Base-by-base conservation (phyloP, 371 early-diverging fungal genomes). In the Dinochytrium kinnereticum region DNA sequence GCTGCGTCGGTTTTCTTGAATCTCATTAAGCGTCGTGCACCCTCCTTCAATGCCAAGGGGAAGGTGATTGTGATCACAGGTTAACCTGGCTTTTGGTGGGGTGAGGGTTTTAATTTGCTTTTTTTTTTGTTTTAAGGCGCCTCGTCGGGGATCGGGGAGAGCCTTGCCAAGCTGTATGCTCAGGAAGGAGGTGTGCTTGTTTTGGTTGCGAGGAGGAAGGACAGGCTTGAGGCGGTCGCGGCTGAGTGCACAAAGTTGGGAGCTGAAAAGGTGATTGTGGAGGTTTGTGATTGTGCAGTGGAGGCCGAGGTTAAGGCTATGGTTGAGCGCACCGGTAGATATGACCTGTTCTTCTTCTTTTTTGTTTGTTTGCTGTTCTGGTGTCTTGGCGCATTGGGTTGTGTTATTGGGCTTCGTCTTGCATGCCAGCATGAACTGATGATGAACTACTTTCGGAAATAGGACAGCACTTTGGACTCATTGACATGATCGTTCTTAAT, bases 121-220 rank as follows among this genome's bases (percentile, higher is more conserved):
- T 53, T n/a, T 53, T 26, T 66, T 13, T 28, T 76, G 30, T 69
- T 73, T 59, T 72, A 71, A 26, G 76, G 76, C 21, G 76, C 76
- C 15, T 76, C 76, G 0, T 24, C 31, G 26, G 76, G 76, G 19
- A 76, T 76, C 53, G 76, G 76, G 21, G 61, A 65, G 33, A 40
- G 49, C 44, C 67, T 76, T n/a, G 72, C 73, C 1, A n/a, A 67
- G 26, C 39, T 68, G n/a, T 72, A 61, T 36, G 76, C 76, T 17
- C 15, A 21, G 39, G 21, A 50, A 26, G 69, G 69, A 19, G 76
- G 68, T 2, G 31, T 26, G 33, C 59, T 76, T 7, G 73, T 76
- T 31, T 68, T 76, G 10, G 30, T 57, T 7, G 76, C 76, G 5
- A 44, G 76, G 10, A 19, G 76, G 7, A 30, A 53, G 37, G 69